Evolutionary conservation across 2,329 filamentous ascomycete species (phyloP), one percentile per base, ranked within the genome.

Genomic region (Rutstroemia sp.): DNA sequence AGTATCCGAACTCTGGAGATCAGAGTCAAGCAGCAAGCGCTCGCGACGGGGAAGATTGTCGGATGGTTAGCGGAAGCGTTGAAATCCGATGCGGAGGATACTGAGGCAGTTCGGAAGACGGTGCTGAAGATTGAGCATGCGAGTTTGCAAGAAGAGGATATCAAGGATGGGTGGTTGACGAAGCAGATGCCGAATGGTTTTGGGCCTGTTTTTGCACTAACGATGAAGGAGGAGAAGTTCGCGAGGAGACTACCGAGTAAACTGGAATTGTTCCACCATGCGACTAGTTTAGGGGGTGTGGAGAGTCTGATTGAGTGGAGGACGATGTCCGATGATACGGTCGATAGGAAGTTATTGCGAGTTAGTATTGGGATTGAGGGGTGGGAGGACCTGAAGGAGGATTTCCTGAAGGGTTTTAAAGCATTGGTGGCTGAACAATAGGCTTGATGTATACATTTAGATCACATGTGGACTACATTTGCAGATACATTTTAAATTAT

Each of bases 281-380:
- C 94, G 5, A 99, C 94, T 2, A 95, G 89, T 70, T 73, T 97
- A 27, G 94, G 94, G 2, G 92, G 94, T 4, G 90, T 97, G 9
- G 94, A 97, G 79, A 94, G 89, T 67, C 73, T 97, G 75, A 92
- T 99, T 64, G 94, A 99, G 79, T 99, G 94, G 94, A 79, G 94
- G 58, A 82, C 87, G 48, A 94, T 99, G 89, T 86, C 84, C 58
- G 94, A 99, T 75, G 66, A 72, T 3, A 76, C 70, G 1, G 84
- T 95, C 40, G 89, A 95, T 68, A 80, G 77, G 67, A 77, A 81
- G 57, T 71, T 97, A 69, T 67, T 96, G 71, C 76, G 94, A 51
- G 74, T 99, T 30, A 96, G 92, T 70, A 74, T 96, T 36, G 94
- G 94, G 0, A 80, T 96, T 34, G 94, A 99, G 76, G 82, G 80